Conservation (phyloP, 2,329 filamentous ascomycete species). For the Cladosporium cucumerinum region DNA sequence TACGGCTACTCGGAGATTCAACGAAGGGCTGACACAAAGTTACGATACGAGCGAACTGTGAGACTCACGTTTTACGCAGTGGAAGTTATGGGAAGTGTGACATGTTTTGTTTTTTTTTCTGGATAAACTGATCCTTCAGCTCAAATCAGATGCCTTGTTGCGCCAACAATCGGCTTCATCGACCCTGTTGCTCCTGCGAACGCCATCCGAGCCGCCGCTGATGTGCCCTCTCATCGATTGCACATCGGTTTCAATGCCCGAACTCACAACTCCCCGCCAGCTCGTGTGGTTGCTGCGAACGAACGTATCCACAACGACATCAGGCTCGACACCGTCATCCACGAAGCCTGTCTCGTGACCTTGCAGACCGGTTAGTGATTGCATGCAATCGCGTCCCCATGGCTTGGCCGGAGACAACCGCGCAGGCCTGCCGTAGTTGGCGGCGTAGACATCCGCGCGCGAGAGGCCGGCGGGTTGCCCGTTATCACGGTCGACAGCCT, state of each 20-base stretch:
- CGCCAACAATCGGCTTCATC: background rate
- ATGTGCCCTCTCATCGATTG: background rate
- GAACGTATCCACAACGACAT: slow-evolving; percentile 5
- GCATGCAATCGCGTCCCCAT: background rate
- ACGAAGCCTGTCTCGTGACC: background rate
- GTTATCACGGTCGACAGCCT: background rate
- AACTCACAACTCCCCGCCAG: background rate
- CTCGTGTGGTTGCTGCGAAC: background rate
- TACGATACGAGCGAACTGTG: background rate
- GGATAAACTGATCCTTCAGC: background rate
- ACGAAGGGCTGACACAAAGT: background rate
- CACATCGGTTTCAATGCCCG: background rate
- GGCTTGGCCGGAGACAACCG: background rate
- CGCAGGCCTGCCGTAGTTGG: background rate
- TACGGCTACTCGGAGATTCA: too few species aligned
- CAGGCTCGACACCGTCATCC: background rate
- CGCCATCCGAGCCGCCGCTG: background rate
- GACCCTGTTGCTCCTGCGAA: background rate
- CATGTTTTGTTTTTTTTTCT: background rate
- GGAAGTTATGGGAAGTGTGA: background rate
- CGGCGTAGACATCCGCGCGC: background rate
- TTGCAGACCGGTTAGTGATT: background rate
- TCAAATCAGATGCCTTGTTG: background rate
- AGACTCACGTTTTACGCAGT: background rate
- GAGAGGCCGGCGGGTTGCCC: background rate